Conservation (phyloP, 1,284 basidiomycete genomes). For the Malassezia equina region DNA sequence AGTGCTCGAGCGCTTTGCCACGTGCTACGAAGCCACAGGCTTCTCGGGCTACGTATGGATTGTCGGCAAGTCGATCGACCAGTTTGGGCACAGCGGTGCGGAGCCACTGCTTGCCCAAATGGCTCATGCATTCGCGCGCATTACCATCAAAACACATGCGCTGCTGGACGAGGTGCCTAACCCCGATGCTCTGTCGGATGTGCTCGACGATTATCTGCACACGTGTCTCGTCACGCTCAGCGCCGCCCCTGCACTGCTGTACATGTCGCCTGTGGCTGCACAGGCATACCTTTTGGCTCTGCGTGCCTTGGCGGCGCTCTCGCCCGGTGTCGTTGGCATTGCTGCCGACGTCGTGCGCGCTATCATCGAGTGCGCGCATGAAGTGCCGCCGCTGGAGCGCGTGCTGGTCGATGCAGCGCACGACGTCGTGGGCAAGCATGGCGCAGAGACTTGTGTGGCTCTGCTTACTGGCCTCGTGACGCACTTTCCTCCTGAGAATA, state of each 20-base stretch:
- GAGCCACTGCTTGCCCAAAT: slow-evolving; percentile 22
- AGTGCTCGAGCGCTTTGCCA: slow-evolving; percentile 64
- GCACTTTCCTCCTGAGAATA: slow-evolving; percentile 76
- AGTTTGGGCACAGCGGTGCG: slow-evolving; percentile 25
- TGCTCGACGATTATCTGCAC: slow-evolving; percentile 88
- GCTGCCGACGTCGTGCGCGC: slow-evolving; percentile 69
- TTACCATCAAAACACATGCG: slow-evolving; percentile 21
- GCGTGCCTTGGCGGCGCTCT: slow-evolving; percentile 26
- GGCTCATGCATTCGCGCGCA: slow-evolving; percentile 27
- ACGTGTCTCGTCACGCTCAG: slow-evolving; percentile 64
- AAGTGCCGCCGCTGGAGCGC: slow-evolving; percentile 16
- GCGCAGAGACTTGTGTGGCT: slow-evolving; percentile 61
- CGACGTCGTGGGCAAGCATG: slow-evolving; percentile 62
- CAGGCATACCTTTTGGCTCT: slow-evolving; percentile 34
- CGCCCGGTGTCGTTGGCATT: slow-evolving; percentile 65
- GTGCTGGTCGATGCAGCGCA: slow-evolving; percentile 54
- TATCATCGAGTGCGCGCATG: slow-evolving; percentile 57
- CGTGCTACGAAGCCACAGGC: slow-evolving; percentile 69
- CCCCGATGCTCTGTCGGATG: slow-evolving; percentile 44
- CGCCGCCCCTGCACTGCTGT: slow-evolving; percentile 61
- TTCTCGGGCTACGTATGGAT: slow-evolving; percentile 91
- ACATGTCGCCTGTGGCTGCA: slow-evolving; percentile 52
- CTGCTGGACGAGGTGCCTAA: slow-evolving; percentile 8
- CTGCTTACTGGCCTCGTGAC: slow-evolving; percentile 65
- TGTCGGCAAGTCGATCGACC: slow-evolving; percentile 60